Conservation (phyloP, 306 rosid genomes). For the Dryas drummondii region DNA sequence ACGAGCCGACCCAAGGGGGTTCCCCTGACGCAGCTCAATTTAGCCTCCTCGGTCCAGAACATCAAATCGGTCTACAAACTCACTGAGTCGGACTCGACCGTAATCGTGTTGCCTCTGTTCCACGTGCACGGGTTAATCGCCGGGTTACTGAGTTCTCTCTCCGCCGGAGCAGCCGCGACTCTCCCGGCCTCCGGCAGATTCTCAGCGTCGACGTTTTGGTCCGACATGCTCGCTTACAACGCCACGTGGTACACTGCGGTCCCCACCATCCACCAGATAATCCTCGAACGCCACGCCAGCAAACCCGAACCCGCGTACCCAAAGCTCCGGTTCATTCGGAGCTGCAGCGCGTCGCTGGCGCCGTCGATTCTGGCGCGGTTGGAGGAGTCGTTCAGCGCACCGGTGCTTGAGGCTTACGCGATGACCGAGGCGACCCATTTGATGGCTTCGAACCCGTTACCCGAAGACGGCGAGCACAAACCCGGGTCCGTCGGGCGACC, state of each 20-base stretch:
- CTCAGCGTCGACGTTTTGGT: conserved; percentile 84
- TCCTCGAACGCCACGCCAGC: conserved; percentile 67
- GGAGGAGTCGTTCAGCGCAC: conserved; percentile 71
- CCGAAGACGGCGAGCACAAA: conserved; percentile 70
- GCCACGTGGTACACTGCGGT: conserved; percentile 97
- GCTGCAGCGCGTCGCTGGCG: conserved; percentile 90
- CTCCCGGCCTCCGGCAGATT: conserved; percentile 75
- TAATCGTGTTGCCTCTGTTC: conserved; percentile 77
- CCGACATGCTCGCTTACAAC: conserved; percentile 57
- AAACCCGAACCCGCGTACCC: conserved; percentile 67
- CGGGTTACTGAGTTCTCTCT: conserved; percentile 61
- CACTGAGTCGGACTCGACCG: conserved; percentile 71
- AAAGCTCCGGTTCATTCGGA: conserved; percentile 75
- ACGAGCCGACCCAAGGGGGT: conserved; percentile 96
- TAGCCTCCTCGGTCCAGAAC: conserved; percentile 66
- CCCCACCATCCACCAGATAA: conserved; percentile 93
- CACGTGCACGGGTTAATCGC: conserved; percentile 86
- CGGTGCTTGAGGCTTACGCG: conserved; percentile 91
- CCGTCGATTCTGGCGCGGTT: conserved; percentile 60
- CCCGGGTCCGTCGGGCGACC: conserved; percentile 89
- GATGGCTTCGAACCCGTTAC: conserved; percentile 80
- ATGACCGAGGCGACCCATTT: conserved; percentile 93
- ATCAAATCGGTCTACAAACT: conserved; percentile 70
- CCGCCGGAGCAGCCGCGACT: conserved; percentile 55
- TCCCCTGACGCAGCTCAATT: conserved; percentile 72